Evolutionary conservation across 2,329 filamentous ascomycete species (phyloP).

Genomic region (Colletotrichum tropicale): DNA sequence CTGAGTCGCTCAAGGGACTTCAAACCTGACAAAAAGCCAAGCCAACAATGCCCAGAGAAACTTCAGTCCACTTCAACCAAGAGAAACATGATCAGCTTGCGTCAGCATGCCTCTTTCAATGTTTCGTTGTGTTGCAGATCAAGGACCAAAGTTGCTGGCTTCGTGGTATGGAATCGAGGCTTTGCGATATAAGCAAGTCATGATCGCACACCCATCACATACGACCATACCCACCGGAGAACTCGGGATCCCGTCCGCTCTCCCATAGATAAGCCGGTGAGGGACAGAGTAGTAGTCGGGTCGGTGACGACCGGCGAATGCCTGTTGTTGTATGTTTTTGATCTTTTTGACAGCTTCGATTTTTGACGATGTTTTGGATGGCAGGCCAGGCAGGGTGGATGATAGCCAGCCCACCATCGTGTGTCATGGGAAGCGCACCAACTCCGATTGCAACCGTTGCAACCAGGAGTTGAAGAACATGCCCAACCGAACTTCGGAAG

Average conservation of each 20-base stretch:
- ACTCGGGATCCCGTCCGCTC: background rate
- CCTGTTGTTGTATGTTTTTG: background rate
- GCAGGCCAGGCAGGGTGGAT: background rate
- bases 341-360: background rate
- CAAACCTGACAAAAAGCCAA: background rate
- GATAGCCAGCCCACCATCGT: background rate
- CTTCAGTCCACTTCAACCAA: background rate
- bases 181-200: background rate
- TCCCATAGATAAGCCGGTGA: background rate
- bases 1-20: background rate
- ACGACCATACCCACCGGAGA: background rate
- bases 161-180: background rate
- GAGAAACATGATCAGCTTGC: background rate
- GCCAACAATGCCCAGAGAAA: background rate
- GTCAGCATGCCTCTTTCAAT: background rate
- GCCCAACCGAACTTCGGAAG: background rate
- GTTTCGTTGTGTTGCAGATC: background rate
- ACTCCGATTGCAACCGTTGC: background rate
- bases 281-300: background rate
- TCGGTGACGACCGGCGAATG: background rate
- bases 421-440: background rate
- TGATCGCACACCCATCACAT: fast-evolving
- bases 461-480: background rate
- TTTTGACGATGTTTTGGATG: background rate
- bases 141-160: background rate